A percentile compares a stretch with the other conserved stretches of the same genome.
Conservation (phyloP, 805 yeast genomes). For the Lachancea sp. region DNA sequence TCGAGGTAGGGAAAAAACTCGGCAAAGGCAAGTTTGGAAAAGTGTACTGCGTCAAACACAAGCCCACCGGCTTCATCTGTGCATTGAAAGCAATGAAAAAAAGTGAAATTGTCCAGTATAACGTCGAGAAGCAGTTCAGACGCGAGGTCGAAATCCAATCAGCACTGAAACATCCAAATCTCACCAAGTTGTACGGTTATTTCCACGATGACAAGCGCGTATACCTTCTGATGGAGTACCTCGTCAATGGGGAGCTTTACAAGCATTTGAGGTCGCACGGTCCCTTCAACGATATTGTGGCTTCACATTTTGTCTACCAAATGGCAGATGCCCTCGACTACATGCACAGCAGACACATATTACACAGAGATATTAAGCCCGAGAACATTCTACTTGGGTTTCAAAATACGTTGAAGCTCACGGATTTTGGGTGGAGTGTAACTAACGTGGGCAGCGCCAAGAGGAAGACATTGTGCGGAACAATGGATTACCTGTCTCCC, state of each 20-base stretch:
- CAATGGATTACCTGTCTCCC: constrained; percentile 90
- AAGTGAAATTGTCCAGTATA: constrained; percentile 63
- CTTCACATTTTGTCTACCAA: constrained; percentile 76
- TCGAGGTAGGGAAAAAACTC: constrained; percentile 78
- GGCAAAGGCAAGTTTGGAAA: constrained; percentile 94
- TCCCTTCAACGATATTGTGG: constrained; percentile 64
- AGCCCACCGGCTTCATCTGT: constrained; percentile 66
- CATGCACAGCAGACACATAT: constrained; percentile 70
- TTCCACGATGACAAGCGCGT: constrained; percentile 78
- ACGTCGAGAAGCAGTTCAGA: constrained; percentile 77
- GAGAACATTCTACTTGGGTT: constrained; percentile 80
- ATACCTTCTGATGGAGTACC: constrained; percentile 77
- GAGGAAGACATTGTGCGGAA: constrained; percentile 86
- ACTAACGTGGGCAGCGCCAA: constrained; percentile 47
- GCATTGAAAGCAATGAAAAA: constrained; percentile 92
- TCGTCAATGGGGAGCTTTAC: constrained; percentile 82
- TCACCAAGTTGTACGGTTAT: constrained; percentile 76
- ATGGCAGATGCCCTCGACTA: constrained; percentile 74
- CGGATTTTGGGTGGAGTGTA: constrained; percentile 97
- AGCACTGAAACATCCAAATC: constrained; percentile 67
- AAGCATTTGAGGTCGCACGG: constrained; percentile 59
- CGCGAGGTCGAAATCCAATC: constrained; percentile 91
- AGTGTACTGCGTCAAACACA: constrained; percentile 84
- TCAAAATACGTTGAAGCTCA: constrained; percentile 70
- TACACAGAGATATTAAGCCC: constrained; percentile 92